Conservation (phyloP, 2,329 filamentous ascomycete genomes). For the Colletotrichum sp. region DNA sequence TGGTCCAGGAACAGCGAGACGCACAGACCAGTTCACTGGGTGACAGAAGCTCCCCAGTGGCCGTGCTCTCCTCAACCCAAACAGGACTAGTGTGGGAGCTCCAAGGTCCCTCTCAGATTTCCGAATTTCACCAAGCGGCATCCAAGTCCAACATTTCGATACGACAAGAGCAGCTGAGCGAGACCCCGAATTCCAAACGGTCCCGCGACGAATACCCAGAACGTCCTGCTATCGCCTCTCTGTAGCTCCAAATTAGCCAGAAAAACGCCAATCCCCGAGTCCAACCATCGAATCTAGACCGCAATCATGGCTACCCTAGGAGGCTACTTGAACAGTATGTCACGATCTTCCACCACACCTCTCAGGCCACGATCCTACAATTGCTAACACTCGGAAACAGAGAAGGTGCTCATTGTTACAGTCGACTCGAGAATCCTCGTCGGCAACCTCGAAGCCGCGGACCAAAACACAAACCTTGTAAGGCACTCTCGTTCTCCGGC, state of each 20-base stretch:
- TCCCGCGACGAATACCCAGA: not conserved
- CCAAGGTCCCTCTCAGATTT: conserved; percentile 4
- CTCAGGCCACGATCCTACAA: not conserved
- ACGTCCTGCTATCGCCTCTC: not conserved
- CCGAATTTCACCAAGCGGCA: conserved; percentile 17
- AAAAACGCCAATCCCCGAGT: not conserved
- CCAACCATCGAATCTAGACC: not conserved
- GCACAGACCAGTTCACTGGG: not conserved
- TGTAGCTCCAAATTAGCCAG: not conserved
- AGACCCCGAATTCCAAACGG: not conserved
- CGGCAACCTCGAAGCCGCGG: conserved; percentile 83
- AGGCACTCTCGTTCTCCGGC: conserved; percentile 20
- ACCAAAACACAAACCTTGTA: conserved; percentile 90
- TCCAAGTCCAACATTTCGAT: not conserved
- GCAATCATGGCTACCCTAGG: conserved; percentile 48
- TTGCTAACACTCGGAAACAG: conserved; percentile 52
- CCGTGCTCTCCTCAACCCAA: not conserved
- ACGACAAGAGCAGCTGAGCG: not conserved
- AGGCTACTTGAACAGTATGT: conserved; percentile 49
- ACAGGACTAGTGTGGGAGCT: conserved; percentile 13
- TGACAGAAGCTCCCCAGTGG: not conserved
- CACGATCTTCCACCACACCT: not conserved
- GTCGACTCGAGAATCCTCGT: conserved; percentile 88
- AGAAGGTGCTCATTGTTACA: conserved; percentile 91
- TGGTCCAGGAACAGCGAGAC: not conserved